A percentile compares a stretch with the other conserved stretches of the same genome.
Conservation (phyloP, 208 protist genomes). For the Trypanosoma rangeli region DNA sequence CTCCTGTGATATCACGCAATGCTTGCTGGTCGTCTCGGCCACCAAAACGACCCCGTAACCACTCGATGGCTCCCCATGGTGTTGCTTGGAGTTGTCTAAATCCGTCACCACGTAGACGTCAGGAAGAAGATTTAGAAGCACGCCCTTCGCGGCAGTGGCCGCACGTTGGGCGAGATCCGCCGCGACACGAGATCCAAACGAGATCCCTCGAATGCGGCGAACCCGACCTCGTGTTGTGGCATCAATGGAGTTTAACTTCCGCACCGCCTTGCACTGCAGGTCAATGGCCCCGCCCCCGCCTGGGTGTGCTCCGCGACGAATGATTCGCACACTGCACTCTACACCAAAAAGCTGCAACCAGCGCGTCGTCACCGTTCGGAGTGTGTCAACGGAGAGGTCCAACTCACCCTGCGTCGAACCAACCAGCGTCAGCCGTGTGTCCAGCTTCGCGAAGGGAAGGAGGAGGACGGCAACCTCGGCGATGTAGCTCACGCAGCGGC, state of each 20-base stretch:
- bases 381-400: conserved; percentile 87
- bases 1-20: conserved; percentile 87
- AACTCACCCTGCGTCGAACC: conserved; percentile 83
- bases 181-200: conserved; percentile 85
- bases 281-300: conserved; percentile 88
- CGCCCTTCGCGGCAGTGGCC: conserved; percentile 85
- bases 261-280: conserved; percentile 71
- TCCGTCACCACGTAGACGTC: conserved; percentile 94
- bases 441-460: conserved; percentile 90
- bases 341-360: conserved; percentile 91
- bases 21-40: conserved; percentile 90
- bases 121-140: conserved; percentile 87
- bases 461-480: conserved; percentile 85
- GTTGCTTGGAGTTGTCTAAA: conserved; percentile 64
- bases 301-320: conserved; percentile 78
- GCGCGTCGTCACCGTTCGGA: conserved; percentile 88
- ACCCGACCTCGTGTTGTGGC: conserved; percentile 78
- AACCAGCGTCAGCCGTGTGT: conserved; percentile 82
- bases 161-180: conserved; percentile 86
- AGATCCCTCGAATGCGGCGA: conserved; percentile 91
- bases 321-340: conserved; percentile 70
- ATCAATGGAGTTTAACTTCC: conserved; percentile 66
- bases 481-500: conserved; percentile 84
- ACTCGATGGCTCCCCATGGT: conserved; percentile 49
- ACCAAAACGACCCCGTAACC: conserved; percentile 93